These are phyloP conservation scores for Hirschfeldia incana DNA, from an alignment of 345 rosid genomes.

Conservation along the genomic window DNA sequence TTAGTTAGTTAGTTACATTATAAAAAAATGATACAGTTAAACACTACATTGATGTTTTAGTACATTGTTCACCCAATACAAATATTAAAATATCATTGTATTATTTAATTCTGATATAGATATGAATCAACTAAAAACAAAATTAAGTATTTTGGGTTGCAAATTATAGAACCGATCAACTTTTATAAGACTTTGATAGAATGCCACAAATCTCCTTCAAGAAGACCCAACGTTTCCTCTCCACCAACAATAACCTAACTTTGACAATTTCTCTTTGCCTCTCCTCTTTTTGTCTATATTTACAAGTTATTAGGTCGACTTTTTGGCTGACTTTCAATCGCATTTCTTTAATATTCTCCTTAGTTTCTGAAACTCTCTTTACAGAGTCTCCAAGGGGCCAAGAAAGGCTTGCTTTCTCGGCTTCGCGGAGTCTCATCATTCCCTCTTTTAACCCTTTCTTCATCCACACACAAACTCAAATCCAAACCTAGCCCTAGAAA, in stretches of 20 bases:
- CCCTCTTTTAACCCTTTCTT: conserved; percentile 14
- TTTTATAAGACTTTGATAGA: conserved; percentile 1
- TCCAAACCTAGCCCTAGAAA: conserved; percentile 28
- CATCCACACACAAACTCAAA: conserved; percentile 16
- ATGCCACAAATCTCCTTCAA: conserved; percentile 16
- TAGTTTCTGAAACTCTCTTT: conserved; percentile 21
- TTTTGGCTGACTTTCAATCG: conserved; percentile 18
- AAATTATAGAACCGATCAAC: neutral
- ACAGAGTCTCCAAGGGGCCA: conserved; percentile 40
- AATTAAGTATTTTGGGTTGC: neutral
- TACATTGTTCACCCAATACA: no score
- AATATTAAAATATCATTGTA: neutral
- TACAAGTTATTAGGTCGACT: conserved; percentile 28
- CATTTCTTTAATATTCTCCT: conserved; percentile 6
- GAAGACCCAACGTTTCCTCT: conserved; percentile 24
- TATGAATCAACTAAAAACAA: conserved; percentile 7
- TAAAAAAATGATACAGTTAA: neutral
- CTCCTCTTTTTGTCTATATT: conserved; percentile 29
- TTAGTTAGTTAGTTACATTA: neutral
- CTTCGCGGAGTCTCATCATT: conserved; percentile 31
- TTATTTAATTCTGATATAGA: neutral
- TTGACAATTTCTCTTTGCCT: conserved; percentile 10
- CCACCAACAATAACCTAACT: conserved; percentile 24
- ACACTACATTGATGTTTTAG: neutral
- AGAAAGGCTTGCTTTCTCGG: conserved; percentile 34